Conservation (phyloP, 441 rosid species). For the Gossypium aridum region DNA sequence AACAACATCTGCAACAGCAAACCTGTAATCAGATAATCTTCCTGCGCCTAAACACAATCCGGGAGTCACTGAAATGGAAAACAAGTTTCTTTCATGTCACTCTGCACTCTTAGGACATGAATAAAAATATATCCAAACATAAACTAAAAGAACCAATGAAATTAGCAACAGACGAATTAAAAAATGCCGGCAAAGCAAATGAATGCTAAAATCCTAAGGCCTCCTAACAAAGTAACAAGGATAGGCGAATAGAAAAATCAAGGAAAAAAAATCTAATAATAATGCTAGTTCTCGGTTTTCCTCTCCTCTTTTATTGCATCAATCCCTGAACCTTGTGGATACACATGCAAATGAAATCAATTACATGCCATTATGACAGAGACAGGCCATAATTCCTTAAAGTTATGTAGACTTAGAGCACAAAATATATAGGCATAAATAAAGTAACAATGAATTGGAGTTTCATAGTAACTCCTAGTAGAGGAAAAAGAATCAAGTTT, state of each 20-base stretch:
- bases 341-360: not conserved
- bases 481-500: not conserved
- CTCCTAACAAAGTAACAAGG: not conserved
- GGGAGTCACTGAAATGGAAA: slow-evolving; percentile 7
- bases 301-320: not conserved
- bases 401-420: not conserved
- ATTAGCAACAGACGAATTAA: not conserved
- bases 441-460: not conserved
- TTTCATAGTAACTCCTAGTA: not conserved
- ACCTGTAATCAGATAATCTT: not conserved
- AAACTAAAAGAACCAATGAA: not conserved
- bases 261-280: not conserved
- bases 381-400: not conserved
- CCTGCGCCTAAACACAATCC: slow-evolving; percentile 4
- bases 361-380: not conserved
- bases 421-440: not conserved
- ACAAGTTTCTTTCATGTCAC: not conserved
- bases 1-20: not conserved
- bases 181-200: not conserved
- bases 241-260: not conserved
- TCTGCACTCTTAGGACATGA: not conserved
- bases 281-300: not conserved
- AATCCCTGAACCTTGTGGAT: not conserved
- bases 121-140: not conserved
- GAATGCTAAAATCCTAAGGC: not conserved